Evolutionary conservation across 108 stramenopile genomes (phyloP), one percentile per base, ranked within the genome.

Genomic region (Epipyxis sp.): DNA sequence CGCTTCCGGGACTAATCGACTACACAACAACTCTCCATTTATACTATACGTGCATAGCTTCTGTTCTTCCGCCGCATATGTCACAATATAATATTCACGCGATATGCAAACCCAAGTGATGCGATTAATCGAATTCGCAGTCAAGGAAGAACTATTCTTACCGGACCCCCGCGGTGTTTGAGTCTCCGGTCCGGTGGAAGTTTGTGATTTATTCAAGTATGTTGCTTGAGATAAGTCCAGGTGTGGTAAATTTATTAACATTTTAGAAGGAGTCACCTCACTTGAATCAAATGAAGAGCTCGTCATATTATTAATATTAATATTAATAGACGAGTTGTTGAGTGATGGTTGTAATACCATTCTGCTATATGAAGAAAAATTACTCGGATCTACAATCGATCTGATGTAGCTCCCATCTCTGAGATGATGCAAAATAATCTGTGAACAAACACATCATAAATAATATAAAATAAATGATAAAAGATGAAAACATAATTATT

Each of bases 91-190:
- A 20, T 30, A 13, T 6, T 74, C 71, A 30, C 34, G 6, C 10
- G 71, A 54, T 16, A 74, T 37, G 20, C 65, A 13, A 27, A 74
- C 71, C 71, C 71, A 74, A 39, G 10, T 27, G 43, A 34, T 74
- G 61, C 61, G 25, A 3, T 65, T 32, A 6, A 6, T 32, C 3
- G 30, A 65, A 65, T 29, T 16, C 61, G 13, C 6, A 32, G 30
- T 29, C 61, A 16, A 37, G 34, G n/a, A n/a, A n/a, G n/a, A n/a
- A n/a, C n/a, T n/a, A 6, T 35, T 3, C 61, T 27, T 6, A 29
- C 25, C 71, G 20, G 50, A 27, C 41, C 3, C 3, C 27, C 10
- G 32, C 71, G 3, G 32, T 10, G 71, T 6, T 29, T 27, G n/a
- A 34, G 50, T 37, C 16, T 74, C 27, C 6, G n/a, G 10, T 39